These are phyloP conservation scores for Ophiostoma sp. DNA, from an alignment of 2,329 filamentous ascomycete genomes.

Conservation along the genomic window DNA sequence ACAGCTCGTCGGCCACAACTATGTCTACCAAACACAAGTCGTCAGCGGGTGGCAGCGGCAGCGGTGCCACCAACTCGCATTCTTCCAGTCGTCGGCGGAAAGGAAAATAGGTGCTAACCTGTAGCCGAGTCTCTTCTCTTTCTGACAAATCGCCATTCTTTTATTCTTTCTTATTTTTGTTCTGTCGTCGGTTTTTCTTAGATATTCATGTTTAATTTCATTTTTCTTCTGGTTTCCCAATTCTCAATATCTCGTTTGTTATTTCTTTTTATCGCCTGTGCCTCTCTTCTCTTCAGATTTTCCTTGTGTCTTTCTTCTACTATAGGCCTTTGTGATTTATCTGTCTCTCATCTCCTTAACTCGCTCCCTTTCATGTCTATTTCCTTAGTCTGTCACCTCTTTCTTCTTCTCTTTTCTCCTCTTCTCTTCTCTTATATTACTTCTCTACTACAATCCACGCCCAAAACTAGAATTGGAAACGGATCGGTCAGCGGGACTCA, in stretches of 20 bases:
- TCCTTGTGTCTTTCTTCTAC: not conserved
- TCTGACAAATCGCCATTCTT: not conserved
- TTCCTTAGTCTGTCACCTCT: not conserved
- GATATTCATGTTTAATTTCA: constrained; percentile 17
- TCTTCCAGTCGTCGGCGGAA: constrained; percentile 24
- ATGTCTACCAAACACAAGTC: constrained; percentile 22
- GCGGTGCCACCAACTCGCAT: constrained; percentile 8
- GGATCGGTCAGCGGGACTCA: constrained; percentile 18
- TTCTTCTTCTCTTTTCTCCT: not conserved
- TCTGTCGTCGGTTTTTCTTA: constrained; percentile 8
- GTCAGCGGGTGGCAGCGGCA: constrained; percentile 18
- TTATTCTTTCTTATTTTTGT: constrained; percentile 7
- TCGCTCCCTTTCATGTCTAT: not conserved
- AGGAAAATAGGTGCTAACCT: constrained; percentile 18
- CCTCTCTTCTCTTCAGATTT: constrained; percentile 2
- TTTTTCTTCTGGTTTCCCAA: not conserved
- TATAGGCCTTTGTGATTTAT: constrained; percentile 10
- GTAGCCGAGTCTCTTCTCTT: not conserved
- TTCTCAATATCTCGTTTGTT: not conserved
- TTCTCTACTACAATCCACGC: constrained; percentile 10
- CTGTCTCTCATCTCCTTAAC: not conserved
- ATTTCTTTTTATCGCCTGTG: not conserved
- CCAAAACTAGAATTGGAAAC: constrained; percentile 21
- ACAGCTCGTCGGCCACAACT: constrained; percentile 20
- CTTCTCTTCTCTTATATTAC: not conserved